A percentile compares a stretch with the other conserved stretches of the same genome.
phyloP scores from a whole-genome alignment of 257 asterid genomes.

The Solanum habrochaites region DNA sequence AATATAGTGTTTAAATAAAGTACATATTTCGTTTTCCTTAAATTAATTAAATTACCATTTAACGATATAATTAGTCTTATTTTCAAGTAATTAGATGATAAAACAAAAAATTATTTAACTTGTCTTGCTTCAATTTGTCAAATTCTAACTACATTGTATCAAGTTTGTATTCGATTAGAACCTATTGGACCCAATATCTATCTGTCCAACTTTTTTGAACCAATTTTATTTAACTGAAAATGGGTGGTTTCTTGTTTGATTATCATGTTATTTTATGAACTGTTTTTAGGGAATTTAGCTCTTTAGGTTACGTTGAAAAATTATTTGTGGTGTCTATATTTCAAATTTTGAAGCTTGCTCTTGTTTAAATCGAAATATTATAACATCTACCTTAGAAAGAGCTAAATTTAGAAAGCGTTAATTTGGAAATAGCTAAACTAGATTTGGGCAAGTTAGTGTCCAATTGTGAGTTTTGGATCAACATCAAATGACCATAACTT shows the following conservation, averaged over 20 bases:
- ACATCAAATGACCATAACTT: no score
- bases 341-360: not conserved
- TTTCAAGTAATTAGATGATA: not conserved
- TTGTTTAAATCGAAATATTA: not conserved
- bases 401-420: not conserved
- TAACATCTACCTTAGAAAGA: not conserved
- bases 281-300: not conserved
- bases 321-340: not conserved
- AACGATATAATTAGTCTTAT: not conserved
- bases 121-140: not conserved
- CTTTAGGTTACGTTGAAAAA: not conserved
- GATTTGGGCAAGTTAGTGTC: not conserved
- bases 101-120: not conserved
- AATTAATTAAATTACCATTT: not conserved
- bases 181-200: not conserved
- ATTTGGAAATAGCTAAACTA: not conserved
- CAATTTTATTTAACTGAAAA: not conserved
- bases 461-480: not conserved
- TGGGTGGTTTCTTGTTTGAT: not conserved
- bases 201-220: not conserved
- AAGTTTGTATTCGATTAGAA: not conserved
- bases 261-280: not conserved
- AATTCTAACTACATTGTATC: not conserved
- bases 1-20: not conserved
- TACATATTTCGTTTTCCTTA: not conserved